A percentile compares a stretch with the other conserved stretches of the same genome.
These are phyloP conservation scores for Pulveroboletus ravenelii DNA, from an alignment of 768 basidiomycete genomes.

Conservation along the genomic window DNA sequence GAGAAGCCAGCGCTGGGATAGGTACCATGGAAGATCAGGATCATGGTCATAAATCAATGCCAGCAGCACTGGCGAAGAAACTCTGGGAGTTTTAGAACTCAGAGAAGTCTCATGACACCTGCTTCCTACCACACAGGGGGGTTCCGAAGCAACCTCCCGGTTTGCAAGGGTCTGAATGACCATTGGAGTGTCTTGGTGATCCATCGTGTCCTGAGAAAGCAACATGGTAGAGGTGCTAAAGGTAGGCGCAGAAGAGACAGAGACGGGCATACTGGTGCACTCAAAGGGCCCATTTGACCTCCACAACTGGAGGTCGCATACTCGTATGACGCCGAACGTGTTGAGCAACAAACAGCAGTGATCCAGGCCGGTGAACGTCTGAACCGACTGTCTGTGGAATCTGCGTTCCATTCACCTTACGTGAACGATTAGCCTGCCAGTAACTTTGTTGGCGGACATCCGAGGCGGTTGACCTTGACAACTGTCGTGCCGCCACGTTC, in stretches of 20 bases:
- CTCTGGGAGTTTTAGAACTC: conserved; percentile 18
- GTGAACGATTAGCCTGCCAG: conserved; percentile 11
- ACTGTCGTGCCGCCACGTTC: conserved; percentile 9
- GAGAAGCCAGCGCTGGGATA: conserved; percentile 11
- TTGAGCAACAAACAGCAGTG: conserved; percentile 30
- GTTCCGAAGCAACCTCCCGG: conserved; percentile 21
- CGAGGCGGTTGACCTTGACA: conserved; percentile 5
- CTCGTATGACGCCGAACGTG: conserved; percentile 33
- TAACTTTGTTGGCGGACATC: conserved; percentile 14
- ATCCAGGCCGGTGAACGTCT: conserved; percentile 24
- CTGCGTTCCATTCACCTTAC: conserved; percentile 25
- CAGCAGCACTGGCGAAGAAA: conserved; percentile 21
- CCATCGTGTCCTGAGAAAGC: conserved; percentile 14
- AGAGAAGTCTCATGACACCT: conserved; percentile 11
- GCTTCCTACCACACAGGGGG: conserved; percentile 16
- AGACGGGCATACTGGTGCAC: conserved; percentile 32
- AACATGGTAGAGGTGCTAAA: conserved; percentile 21
- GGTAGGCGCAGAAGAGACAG: conserved; percentile 24
- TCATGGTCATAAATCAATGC: conserved; percentile 25
- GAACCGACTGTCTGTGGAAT: conserved; percentile 14
- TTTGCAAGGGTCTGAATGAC: not conserved
- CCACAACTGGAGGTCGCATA: conserved; percentile 31
- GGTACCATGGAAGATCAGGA: conserved; percentile 22
- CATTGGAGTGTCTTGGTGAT: conserved; percentile 16
- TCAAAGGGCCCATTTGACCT: conserved; percentile 26